phyloP scores from a whole-genome alignment of 208 protist species.

The Trichomonas vaginalis region DNA sequence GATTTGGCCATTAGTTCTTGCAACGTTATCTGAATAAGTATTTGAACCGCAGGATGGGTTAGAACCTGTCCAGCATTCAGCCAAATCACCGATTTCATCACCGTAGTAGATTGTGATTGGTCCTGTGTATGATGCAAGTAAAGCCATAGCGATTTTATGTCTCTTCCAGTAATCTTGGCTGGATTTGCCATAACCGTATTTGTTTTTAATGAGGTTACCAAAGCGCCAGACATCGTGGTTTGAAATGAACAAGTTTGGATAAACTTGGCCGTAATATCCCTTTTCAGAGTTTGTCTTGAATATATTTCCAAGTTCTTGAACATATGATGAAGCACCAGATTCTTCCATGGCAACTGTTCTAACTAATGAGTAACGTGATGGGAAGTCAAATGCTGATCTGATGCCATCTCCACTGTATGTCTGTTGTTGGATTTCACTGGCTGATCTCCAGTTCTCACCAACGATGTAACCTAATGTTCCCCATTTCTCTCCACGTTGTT shows the following conservation, averaged over 20 bases:
- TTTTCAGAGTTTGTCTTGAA: background rate
- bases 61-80: background rate
- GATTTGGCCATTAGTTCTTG: background rate
- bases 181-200: background rate
- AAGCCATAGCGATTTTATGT: background rate
- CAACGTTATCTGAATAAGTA: background rate
- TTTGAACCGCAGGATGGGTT: background rate
- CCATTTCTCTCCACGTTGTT: background rate
- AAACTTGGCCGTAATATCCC: background rate
- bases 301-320: background rate
- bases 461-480: background rate
- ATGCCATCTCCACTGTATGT: background rate
- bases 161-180: background rate
- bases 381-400: background rate
- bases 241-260: background rate
- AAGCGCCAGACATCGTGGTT: background rate
- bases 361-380: background rate
- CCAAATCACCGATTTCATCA: background rate
- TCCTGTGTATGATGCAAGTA: background rate
- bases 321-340: background rate
- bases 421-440: background rate
- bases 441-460: background rate
- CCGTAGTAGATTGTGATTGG: conserved; percentile 1
- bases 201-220: background rate
- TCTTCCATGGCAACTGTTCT: background rate